These are phyloP conservation scores for Cystofilobasidium bisporidii DNA, from an alignment of 768 basidiomycete genomes.

Conservation along the genomic window DNA sequence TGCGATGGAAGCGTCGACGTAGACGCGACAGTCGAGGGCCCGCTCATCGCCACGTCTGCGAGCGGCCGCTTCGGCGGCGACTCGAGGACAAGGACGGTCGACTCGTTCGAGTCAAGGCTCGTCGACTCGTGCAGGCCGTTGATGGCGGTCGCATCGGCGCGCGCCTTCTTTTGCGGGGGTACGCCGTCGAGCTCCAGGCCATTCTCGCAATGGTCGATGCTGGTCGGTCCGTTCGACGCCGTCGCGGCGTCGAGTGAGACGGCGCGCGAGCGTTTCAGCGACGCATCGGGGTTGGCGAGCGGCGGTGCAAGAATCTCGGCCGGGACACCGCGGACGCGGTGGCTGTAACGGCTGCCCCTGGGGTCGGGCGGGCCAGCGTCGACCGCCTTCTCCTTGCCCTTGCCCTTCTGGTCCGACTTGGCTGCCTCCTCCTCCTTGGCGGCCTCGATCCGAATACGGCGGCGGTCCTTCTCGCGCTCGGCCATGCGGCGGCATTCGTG, in stretches of 20 bases:
- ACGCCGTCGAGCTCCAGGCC: not conserved
- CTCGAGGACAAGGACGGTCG: not conserved
- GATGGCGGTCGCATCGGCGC: not conserved
- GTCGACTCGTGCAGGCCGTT: not conserved
- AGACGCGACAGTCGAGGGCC: not conserved
- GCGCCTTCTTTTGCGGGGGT: constrained; percentile 25
- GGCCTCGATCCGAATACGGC: constrained; percentile 28
- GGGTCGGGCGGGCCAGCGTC: constrained; percentile 15
- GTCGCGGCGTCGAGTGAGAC: not conserved
- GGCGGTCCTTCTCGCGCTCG: constrained; percentile 49
- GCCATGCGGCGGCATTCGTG: constrained; percentile 85
- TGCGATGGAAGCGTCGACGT: not conserved
- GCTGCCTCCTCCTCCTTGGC: constrained; percentile 27
- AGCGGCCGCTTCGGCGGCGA: not conserved
- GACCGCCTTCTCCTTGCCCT: constrained; percentile 44
- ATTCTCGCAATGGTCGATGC: not conserved
- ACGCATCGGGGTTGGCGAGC: not conserved
- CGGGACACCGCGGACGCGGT: not conserved
- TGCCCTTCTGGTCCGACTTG: constrained; percentile 32
- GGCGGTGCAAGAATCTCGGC: not conserved
- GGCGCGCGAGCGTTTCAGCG: constrained; percentile 8
- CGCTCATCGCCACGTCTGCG: not conserved
- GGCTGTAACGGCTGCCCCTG: not conserved
- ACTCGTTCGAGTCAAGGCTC: not conserved
- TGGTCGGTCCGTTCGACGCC: not conserved